A percentile compares a stretch with the other conserved stretches of the same genome.
Evolutionary conservation across 1,139 yeast species (phyloP).

Genomic region (Zygosaccharomyces pseudobailii): DNA sequence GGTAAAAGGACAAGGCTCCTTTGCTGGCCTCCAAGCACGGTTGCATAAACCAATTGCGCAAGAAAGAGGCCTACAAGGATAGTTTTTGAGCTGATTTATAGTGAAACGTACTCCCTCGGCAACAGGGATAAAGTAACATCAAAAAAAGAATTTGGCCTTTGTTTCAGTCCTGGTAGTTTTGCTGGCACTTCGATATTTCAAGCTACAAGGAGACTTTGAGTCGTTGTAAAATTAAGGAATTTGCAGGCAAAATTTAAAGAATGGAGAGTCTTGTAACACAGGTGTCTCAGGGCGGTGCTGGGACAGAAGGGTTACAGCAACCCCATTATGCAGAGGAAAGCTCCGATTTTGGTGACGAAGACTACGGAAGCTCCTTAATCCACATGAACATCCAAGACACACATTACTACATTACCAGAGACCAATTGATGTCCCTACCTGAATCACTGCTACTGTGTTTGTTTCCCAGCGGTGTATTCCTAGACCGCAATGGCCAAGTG

Average conservation of each 20-base stretch:
- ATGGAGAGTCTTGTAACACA: conserved; percentile 54
- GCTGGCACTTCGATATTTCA: neutral
- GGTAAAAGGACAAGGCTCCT: too few species aligned
- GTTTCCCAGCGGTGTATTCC: conserved; percentile 85
- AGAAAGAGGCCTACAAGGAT: neutral
- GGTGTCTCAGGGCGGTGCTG: conserved; percentile 45
- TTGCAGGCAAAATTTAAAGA: neutral
- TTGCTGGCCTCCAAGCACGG: too few species aligned
- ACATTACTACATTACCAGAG: conserved; percentile 71
- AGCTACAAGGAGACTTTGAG: neutral
- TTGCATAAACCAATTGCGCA: neutral
- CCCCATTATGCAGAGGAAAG: conserved; percentile 41
- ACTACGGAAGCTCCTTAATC: conserved; percentile 60
- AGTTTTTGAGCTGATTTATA: neutral
- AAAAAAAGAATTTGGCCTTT: neutral
- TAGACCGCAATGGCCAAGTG: conserved; percentile 70
- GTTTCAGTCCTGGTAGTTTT: neutral
- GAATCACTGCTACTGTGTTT: conserved; percentile 82
- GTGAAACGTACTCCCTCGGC: neutral
- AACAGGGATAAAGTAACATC: neutral
- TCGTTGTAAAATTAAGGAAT: neutral
- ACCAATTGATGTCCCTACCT: conserved; percentile 85
- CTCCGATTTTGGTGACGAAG: conserved; percentile 31
- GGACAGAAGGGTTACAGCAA: conserved; percentile 40
- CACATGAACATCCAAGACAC: conserved; percentile 68